Base-by-base conservation (phyloP, 768 basidiomycete species). In the Filobasidium floriforme region DNA sequence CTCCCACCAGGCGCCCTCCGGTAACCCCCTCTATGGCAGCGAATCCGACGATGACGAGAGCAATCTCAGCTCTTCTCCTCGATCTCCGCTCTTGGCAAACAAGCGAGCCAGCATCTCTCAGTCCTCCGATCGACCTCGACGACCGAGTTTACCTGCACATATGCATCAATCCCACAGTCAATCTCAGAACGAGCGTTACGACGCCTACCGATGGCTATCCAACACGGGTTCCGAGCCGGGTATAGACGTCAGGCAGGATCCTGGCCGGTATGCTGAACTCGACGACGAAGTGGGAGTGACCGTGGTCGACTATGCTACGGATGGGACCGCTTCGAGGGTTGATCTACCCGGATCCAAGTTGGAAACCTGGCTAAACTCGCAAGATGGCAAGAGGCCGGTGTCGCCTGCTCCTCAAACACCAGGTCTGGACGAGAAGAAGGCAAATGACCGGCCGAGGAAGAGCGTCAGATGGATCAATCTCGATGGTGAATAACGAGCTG, bases 181-280 rank as follows among this genome's bases (percentile, higher is more conserved):
- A 5, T 49, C 46, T 49, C 46, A 49, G 12, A 49, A 18, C 6
- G 46, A 49, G 46, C 15, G 46, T 3, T 49, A 49, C 46, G 46
- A 57, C 24, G 55, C 24, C 22, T 75, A 76, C 66, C 70, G 68
- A 14, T 76, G 75, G 73, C 59, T 76, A 19, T 60, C 72, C 14
- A 74, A 73, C 12, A 76, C 75, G 14, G 77, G 77, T 22, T 72
- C 73, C 61, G 77, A 78, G 60, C 77, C 76, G 0, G 77, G 77
- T 70, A 75, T 78, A 15, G 73, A 78, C 61, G 77, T 78, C 10
- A 71, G 68, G 11, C 70, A 71, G 62, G 76, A 76, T 66, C 73
- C 76, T 26, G 75, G 72, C 62, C 69, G 71, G 37, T 78, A 78
- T 67, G 65, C 64, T 0, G 68, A 76, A 66, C 61, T 78, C 54